Percentiles rank a stretch among this genome's conserved stretches.
These are phyloP conservation scores for Beauveria bassiana DNA, from an alignment of 2,329 filamentous ascomycete genomes.

Conservation along the genomic window DNA sequence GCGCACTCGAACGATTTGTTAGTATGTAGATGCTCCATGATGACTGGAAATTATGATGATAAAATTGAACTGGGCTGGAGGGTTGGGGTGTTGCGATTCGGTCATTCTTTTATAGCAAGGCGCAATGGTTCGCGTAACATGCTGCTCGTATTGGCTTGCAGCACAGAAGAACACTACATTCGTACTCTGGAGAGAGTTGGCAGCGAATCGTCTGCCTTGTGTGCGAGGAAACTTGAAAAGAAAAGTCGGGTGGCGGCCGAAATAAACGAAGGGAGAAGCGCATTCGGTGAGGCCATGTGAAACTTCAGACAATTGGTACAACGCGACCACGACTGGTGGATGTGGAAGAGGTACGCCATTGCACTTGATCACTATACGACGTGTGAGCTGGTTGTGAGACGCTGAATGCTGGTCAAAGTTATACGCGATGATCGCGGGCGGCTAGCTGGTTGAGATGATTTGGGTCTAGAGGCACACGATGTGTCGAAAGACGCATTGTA, in stretches of 20 bases:
- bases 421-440: not conserved
- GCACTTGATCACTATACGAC: not conserved
- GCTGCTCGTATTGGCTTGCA: not conserved
- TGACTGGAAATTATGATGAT: not conserved
- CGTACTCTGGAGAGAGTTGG: not conserved
- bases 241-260: not conserved
- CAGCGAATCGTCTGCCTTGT: not conserved
- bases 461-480: not conserved
- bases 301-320: not conserved
- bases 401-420: not conserved
- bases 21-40: not conserved
- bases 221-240: not conserved
- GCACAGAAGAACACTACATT: not conserved
- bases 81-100: not conserved
- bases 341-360: not conserved
- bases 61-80: too few species aligned
- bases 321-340: not conserved
- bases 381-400: not conserved
- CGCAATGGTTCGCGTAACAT: not conserved
- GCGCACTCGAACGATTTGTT: not conserved
- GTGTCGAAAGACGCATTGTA: not conserved
- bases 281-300: slow-evolving; percentile 2
- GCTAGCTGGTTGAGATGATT: not conserved
- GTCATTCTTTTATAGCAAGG: not conserved
- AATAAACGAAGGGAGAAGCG: not conserved